Conservation (phyloP, 2,329 filamentous ascomycete genomes). For the Septoria linicola region DNA sequence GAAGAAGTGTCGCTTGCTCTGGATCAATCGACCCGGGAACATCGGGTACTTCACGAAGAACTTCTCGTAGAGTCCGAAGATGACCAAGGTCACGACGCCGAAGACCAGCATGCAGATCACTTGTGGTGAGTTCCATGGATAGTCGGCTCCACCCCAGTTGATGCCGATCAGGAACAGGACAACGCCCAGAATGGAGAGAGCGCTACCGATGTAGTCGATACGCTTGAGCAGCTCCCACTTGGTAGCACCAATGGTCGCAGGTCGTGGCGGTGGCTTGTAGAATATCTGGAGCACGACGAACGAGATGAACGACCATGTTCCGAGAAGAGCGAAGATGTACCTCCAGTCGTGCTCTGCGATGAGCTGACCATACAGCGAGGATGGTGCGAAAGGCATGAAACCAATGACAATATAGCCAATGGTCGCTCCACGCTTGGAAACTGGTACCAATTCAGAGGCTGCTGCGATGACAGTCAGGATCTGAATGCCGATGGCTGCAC, state of each 20-base stretch:
- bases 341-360: slow-evolving; percentile 53
- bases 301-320: slow-evolving; percentile 52
- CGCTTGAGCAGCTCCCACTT: slow-evolving; percentile 43
- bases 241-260: slow-evolving; percentile 40
- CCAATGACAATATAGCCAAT: slow-evolving; percentile 59
- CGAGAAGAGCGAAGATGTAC: slow-evolving; percentile 54
- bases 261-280: slow-evolving; percentile 54
- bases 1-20: slow-evolving; percentile 32
- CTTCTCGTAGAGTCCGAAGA: slow-evolving; percentile 43
- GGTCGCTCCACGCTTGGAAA: slow-evolving; percentile 61
- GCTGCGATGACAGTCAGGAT: slow-evolving; percentile 51
- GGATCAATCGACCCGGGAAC: slow-evolving; percentile 30
- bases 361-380: slow-evolving; percentile 61
- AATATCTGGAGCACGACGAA: slow-evolving; percentile 52
- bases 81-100: slow-evolving; percentile 40
- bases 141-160: slow-evolving; percentile 53
- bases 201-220: slow-evolving; percentile 53
- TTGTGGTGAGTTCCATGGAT: slow-evolving; percentile 39
- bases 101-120: slow-evolving; percentile 45
- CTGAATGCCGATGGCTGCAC: slow-evolving; percentile 17
- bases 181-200: slow-evolving; percentile 55
- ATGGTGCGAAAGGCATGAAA: slow-evolving; percentile 61
- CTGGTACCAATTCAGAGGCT: slow-evolving; percentile 65
- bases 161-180: slow-evolving; percentile 67
- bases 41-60: slow-evolving; percentile 39